A percentile compares a stretch with the other conserved stretches of the same genome.
Evolutionary conservation across 495 filamentous ascomycete species (phyloP).

Genomic region (Pseudomonodictys pantanalensis): DNA sequence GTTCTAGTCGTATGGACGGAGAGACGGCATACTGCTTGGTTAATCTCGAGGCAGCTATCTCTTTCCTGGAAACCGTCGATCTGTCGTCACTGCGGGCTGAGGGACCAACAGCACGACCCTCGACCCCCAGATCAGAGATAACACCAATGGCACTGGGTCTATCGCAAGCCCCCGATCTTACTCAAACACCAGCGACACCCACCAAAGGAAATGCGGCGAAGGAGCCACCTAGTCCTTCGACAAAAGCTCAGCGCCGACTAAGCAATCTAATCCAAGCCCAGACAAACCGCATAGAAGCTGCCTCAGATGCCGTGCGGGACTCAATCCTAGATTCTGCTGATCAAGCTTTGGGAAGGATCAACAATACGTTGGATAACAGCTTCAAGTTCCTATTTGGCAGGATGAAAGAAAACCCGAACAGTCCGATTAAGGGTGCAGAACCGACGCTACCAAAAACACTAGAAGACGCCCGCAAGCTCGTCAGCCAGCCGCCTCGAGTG

Average conservation of each 20-base stretch:
- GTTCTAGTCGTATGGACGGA: slow-evolving; percentile 79
- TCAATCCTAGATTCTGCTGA: slow-evolving; percentile 83
- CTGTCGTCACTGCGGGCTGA: slow-evolving; percentile 87
- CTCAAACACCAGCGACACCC: slow-evolving; percentile 41
- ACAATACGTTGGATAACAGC: slow-evolving; percentile 80
- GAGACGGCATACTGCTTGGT: slow-evolving; percentile 96
- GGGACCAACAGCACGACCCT: slow-evolving; percentile 52
- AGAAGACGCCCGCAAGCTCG: slow-evolving; percentile 84
- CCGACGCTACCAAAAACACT: slow-evolving; percentile 76
- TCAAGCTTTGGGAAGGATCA: slow-evolving; percentile 83
- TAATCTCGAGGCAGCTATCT: slow-evolving; percentile 91
- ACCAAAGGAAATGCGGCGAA: slow-evolving; percentile 35
- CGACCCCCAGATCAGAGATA: slow-evolving; percentile 53
- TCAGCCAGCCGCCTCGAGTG: slow-evolving; percentile 62
- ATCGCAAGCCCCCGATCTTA: slow-evolving; percentile 27
- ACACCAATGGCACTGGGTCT: slow-evolving; percentile 44
- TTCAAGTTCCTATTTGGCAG: slow-evolving; percentile 93
- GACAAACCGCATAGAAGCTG: slow-evolving; percentile 72
- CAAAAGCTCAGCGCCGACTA: slow-evolving; percentile 59
- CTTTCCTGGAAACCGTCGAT: slow-evolving; percentile 96
- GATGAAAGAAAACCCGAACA: slow-evolving; percentile 61
- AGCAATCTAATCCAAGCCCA: slow-evolving; percentile 83
- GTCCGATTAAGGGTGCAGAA: slow-evolving; percentile 48
- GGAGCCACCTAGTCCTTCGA: slow-evolving; percentile 44
- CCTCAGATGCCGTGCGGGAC: slow-evolving; percentile 72